phyloP scores from a whole-genome alignment of 2,329 filamentous ascomycete species.

The Xylaria sp. region DNA sequence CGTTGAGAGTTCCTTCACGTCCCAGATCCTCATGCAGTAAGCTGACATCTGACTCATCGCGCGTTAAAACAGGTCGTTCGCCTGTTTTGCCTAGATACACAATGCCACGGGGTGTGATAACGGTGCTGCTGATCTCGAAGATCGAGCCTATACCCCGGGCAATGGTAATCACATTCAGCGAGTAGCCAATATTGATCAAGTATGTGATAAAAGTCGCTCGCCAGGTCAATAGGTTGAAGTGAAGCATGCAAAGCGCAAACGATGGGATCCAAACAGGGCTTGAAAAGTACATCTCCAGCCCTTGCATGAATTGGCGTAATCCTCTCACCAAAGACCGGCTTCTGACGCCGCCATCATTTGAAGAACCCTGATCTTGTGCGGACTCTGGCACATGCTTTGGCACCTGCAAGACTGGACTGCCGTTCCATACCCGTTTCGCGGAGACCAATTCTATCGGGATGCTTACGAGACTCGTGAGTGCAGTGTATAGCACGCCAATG shows the following conservation, averaged over 20 bases:
- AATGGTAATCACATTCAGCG: conserved; percentile 41
- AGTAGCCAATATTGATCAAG: conserved; percentile 45
- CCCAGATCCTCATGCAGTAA: conserved; percentile 4
- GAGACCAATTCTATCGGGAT: conserved; percentile 37
- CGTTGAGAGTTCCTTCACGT: conserved; percentile 12
- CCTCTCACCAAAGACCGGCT: conserved; percentile 13
- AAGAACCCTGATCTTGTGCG: not conserved
- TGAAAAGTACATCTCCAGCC: conserved; percentile 35
- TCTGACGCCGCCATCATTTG: not conserved
- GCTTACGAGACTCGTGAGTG: conserved; percentile 39
- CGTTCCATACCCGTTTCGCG: conserved; percentile 38
- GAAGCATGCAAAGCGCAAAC: conserved; percentile 44
- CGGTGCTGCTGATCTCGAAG: conserved; percentile 50
- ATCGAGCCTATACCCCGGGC: conserved; percentile 43
- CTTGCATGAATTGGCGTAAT: conserved; percentile 26
- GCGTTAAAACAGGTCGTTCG: conserved; percentile 16
- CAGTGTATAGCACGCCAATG: conserved; percentile 42
- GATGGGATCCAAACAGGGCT: conserved; percentile 41
- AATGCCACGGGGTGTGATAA: conserved; percentile 46
- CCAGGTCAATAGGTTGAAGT: conserved; percentile 52
- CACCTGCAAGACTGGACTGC: conserved; percentile 28
- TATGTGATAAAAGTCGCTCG: conserved; percentile 52
- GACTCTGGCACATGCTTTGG: conserved; percentile 26
- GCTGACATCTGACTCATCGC: conserved; percentile 22
- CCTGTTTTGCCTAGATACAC: conserved; percentile 32